Conservation (phyloP, 352 stramenopile genomes). For the Globisporangium iwayamae region DNA sequence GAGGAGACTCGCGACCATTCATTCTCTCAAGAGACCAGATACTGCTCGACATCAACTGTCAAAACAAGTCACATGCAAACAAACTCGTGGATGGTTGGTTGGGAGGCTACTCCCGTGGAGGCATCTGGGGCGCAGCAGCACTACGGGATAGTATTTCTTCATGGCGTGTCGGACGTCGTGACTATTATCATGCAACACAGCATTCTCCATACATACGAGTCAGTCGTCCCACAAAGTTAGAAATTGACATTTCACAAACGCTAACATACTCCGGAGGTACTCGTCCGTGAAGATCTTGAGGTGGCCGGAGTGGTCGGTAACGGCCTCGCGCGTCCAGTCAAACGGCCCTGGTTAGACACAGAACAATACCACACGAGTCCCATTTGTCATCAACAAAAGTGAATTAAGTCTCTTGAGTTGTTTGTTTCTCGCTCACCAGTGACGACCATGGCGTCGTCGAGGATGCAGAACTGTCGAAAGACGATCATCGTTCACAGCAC, state of each 20-base stretch:
- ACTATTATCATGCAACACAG: too few species aligned
- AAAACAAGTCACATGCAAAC: neutral
- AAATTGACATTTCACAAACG: too few species aligned
- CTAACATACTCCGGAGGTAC: neutral
- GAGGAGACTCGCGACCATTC: too few species aligned
- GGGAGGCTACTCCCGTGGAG: neutral
- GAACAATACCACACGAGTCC: neutral
- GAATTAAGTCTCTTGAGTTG: too few species aligned
- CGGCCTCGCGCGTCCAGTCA: neutral
- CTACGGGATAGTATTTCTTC: too few species aligned
- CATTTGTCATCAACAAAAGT: neutral
- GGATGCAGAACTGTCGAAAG: neutral
- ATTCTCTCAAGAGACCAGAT: too few species aligned
- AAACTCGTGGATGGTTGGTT: neutral
- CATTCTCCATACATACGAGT: too few species aligned
- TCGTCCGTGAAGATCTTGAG: conserved; percentile 1
- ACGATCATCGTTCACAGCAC: too few species aligned
- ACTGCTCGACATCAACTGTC: too few species aligned
- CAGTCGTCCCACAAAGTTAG: too few species aligned
- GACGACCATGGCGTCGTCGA: neutral
- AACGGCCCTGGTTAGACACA: neutral
- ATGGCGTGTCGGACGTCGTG: too few species aligned
- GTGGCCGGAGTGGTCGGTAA: neutral
- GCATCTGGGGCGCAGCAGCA: too few species aligned
- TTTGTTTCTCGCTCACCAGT: neutral